These are phyloP conservation scores for Penstemon barbatus DNA, from an alignment of 257 asterid genomes.

Conservation along the genomic window DNA sequence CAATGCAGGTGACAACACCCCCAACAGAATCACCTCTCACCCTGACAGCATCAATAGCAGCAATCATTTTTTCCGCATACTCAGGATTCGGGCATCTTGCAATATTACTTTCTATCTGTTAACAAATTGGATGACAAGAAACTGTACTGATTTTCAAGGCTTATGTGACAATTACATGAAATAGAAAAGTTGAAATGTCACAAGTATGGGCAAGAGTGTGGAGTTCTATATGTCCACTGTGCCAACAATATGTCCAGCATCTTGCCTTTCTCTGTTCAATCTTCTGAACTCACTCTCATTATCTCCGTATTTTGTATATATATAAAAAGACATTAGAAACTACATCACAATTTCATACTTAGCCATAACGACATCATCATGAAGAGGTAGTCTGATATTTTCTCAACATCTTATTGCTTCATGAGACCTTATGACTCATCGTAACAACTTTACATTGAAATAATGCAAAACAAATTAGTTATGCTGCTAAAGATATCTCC, in stretches of 20 bases:
- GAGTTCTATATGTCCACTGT: constrained; percentile 2
- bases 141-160: constrained; percentile 15
- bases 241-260: constrained; percentile 13
- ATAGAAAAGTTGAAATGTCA: constrained; percentile 21
- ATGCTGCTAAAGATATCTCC: constrained; percentile 7
- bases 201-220: constrained; percentile 8
- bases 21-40: constrained; percentile 97
- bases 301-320: neutral
- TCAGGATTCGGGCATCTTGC: constrained; percentile 93
- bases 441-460: constrained; percentile 11
- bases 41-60: constrained; percentile 92
- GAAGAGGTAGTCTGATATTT: neutral
- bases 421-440: constrained; percentile 9
- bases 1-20: constrained; percentile 97
- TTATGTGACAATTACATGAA: constrained; percentile 14
- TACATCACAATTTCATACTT: constrained; percentile 1
- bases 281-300: constrained; percentile 11
- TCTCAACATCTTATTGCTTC: constrained; percentile 12
- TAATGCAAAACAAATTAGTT: constrained; percentile 13
- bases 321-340: neutral
- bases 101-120: constrained; percentile 84
- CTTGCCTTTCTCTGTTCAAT: constrained; percentile 11
- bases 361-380: constrained; percentile 11
- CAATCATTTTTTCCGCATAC: constrained; percentile 97
- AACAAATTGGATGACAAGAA: constrained; percentile 20